Percentiles rank a stretch among this genome's conserved stretches.
Conservation (phyloP, 2,329 filamentous ascomycete genomes). For the Trichoderma sp. region DNA sequence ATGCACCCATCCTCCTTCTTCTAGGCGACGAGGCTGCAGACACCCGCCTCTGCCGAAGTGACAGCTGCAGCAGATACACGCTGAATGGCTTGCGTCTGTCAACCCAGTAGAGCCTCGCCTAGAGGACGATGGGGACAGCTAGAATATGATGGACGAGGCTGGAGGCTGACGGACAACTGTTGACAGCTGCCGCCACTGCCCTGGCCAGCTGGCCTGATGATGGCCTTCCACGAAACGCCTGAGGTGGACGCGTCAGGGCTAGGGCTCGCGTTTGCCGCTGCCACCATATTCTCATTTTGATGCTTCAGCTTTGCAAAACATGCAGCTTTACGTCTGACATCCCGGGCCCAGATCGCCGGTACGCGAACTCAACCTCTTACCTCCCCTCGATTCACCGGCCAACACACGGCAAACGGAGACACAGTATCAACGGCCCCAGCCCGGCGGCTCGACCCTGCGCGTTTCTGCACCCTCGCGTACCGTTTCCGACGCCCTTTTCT, state of each 20-base stretch:
- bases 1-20: constrained; percentile 10
- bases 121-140: too few species aligned
- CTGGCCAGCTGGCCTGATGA: not conserved
- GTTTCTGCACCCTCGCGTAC: constrained; percentile 3
- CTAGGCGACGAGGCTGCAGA: not conserved
- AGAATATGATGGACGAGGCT: not conserved
- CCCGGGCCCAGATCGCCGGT: not conserved
- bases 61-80: constrained; percentile 5
- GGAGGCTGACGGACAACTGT: not conserved
- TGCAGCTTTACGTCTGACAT: not conserved
- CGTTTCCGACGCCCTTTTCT: not conserved
- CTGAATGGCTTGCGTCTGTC: not conserved
- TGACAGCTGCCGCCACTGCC: not conserved
- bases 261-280: not conserved
- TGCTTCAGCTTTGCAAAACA: not conserved
- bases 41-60: constrained; percentile 1
- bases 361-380: not conserved
- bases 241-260: not conserved
- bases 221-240: not conserved
- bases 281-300: not conserved
- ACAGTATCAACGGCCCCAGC: not conserved
- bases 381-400: not conserved
- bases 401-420: not conserved
- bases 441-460: not conserved
- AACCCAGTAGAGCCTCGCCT: too few species aligned